Evolutionary conservation across 2,329 filamentous ascomycete species (phyloP).

Genomic region (Nothophoma quercina): DNA sequence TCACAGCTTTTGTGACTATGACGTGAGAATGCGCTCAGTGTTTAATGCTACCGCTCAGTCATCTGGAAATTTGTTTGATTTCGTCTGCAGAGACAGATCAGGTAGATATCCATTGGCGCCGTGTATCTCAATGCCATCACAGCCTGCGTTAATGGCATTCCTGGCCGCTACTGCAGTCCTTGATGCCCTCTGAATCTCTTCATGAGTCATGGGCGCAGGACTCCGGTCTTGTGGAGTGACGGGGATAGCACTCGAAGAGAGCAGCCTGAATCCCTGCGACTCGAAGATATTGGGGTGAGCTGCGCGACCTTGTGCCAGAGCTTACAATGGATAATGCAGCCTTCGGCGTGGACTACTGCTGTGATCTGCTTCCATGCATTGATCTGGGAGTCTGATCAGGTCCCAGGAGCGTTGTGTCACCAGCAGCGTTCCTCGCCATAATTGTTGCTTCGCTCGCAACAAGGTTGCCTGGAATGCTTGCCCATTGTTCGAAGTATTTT

Average conservation of each 20-base stretch:
- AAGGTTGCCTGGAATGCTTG: constrained; percentile 60
- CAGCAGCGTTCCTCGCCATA: constrained; percentile 55
- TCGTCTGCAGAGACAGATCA: constrained; percentile 69
- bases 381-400: constrained; percentile 56
- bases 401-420: constrained; percentile 63
- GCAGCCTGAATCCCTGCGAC: constrained; percentile 33
- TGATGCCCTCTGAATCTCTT: constrained; percentile 44
- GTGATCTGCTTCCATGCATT: constrained; percentile 65
- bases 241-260: constrained; percentile 44
- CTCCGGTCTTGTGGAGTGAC: constrained; percentile 30
- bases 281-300: constrained; percentile 48
- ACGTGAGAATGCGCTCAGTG: constrained; percentile 60
- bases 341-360: constrained; percentile 66
- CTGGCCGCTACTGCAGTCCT: constrained; percentile 51
- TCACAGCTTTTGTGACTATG: constrained; percentile 61
- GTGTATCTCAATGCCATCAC: constrained; percentile 66
- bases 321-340: constrained; percentile 65
- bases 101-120: constrained; percentile 72
- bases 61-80: constrained; percentile 60
- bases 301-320: constrained; percentile 67
- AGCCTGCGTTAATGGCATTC: constrained; percentile 58
- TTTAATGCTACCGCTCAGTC: constrained; percentile 56
- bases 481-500: constrained; percentile 62
- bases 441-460: constrained; percentile 65
- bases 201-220: constrained; percentile 45